Evolutionary conservation across 2,329 filamentous ascomycete species (phyloP).

Genomic region (Ophiocordyceps camponoti-floridani): DNA sequence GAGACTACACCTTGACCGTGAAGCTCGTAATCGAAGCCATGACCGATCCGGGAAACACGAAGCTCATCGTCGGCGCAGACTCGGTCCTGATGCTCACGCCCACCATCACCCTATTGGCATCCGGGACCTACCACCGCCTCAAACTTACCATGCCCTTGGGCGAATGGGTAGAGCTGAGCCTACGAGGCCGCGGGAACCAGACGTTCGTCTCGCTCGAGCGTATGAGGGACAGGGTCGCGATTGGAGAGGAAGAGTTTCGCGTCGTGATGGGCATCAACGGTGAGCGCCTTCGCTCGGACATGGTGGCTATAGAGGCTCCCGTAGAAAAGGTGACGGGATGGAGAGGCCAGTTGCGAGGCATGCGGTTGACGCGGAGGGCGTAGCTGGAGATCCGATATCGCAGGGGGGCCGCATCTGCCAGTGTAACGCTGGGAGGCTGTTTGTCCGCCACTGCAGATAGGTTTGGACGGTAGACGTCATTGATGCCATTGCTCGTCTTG

Average conservation of each 20-base stretch:
- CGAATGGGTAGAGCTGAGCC: slow-evolving; percentile 1
- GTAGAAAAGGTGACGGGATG: slow-evolving; percentile 16
- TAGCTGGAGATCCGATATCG: background rate
- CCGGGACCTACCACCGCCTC: slow-evolving; percentile 16
- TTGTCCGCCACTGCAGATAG: background rate
- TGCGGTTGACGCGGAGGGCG: slow-evolving; percentile 8
- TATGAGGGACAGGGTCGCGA: slow-evolving; percentile 8
- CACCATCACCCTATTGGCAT: slow-evolving; percentile 15
- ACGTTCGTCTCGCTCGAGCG: slow-evolving; percentile 5
- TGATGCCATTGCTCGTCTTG: too few species aligned
- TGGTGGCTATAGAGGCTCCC: slow-evolving; percentile 27
- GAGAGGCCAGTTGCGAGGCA: slow-evolving; percentile 12
- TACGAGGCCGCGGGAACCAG: background rate
- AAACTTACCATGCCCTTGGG: slow-evolving; percentile 16
- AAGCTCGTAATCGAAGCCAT: slow-evolving; percentile 7
- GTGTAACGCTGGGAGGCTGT: too few species aligned
- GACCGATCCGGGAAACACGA: slow-evolving; percentile 14
- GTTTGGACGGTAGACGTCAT: too few species aligned
- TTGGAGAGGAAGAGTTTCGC: slow-evolving; percentile 19
- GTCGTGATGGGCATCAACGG: slow-evolving; percentile 24
- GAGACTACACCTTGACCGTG: slow-evolving; percentile 35
- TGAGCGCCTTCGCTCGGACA: slow-evolving; percentile 19
- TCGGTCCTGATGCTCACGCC: slow-evolving; percentile 23
- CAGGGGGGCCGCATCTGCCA: too few species aligned
- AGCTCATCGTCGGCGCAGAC: slow-evolving; percentile 21